These are phyloP conservation scores for Inonotus hispidus DNA, from an alignment of 1,284 basidiomycete species.

Conservation along the genomic window DNA sequence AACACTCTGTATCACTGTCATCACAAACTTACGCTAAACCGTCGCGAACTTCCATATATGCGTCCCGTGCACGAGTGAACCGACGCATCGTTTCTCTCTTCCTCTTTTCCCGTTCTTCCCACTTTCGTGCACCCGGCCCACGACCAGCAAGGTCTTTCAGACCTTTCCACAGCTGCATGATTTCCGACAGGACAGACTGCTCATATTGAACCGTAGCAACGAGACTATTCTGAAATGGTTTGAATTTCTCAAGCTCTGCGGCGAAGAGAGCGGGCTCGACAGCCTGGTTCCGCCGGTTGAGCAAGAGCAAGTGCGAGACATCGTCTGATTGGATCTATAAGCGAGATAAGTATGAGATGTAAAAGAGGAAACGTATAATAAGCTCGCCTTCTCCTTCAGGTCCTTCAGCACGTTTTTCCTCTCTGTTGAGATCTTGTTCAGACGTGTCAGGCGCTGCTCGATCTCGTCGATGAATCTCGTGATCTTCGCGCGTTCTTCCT, in stretches of 20 bases:
- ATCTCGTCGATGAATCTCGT: slow-evolving; percentile 68
- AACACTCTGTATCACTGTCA: slow-evolving; percentile 6
- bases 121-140: slow-evolving; percentile 66
- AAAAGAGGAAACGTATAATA: background rate
- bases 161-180: slow-evolving; percentile 64
- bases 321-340: slow-evolving; percentile 89
- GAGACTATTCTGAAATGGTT: slow-evolving; percentile 83
- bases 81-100: slow-evolving; percentile 70
- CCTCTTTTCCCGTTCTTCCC: slow-evolving; percentile 73
- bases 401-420: slow-evolving; percentile 86
- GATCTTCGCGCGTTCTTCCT: slow-evolving; percentile 65
- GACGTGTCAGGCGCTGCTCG: slow-evolving; percentile 66
- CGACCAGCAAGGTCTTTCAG: slow-evolving; percentile 70
- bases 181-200: slow-evolving; percentile 62
- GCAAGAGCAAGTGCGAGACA: slow-evolving; percentile 89
- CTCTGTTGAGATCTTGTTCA: slow-evolving; percentile 83
- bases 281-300: slow-evolving; percentile 83
- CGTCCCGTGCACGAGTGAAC: slow-evolving; percentile 72
- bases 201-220: slow-evolving; percentile 75
- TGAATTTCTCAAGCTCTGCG: slow-evolving; percentile 92
- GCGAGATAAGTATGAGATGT: background rate
- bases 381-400: slow-evolving; percentile 81
- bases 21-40: slow-evolving; percentile 65
- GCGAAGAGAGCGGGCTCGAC: slow-evolving; percentile 89
- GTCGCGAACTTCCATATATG: slow-evolving; percentile 82